phyloP scores from a whole-genome alignment of 805 yeast species.

The Lachancea lanzarotensis region DNA sequence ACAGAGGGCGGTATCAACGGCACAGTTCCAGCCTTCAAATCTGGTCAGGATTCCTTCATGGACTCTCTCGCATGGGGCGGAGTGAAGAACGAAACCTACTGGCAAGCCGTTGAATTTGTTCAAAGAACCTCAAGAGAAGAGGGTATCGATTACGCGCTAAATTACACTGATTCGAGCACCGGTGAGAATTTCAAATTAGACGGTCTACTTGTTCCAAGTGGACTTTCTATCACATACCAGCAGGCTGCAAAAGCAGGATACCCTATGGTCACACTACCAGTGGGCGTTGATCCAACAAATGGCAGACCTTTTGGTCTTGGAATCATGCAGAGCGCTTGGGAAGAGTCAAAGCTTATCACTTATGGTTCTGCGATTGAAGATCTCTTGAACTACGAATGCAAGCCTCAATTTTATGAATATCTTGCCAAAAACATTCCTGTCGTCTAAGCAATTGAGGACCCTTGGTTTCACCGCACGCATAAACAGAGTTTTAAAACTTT shows the following conservation, averaged over 20 bases:
- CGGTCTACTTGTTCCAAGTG: constrained; percentile 21
- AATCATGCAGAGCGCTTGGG: constrained; percentile 28
- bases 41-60: constrained; percentile 28
- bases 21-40: constrained; percentile 24
- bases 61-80: constrained; percentile 27
- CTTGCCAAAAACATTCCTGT: constrained; percentile 26
- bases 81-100: constrained; percentile 26
- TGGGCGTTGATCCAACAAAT: constrained; percentile 14
- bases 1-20: constrained; percentile 25
- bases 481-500: too few species aligned
- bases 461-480: too few species aligned
- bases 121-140: constrained; percentile 28
- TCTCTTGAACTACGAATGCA: constrained; percentile 15
- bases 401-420: constrained; percentile 22
- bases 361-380: constrained; percentile 31
- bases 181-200: constrained; percentile 25
- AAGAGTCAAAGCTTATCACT: constrained; percentile 25
- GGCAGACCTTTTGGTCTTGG: constrained; percentile 29
- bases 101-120: constrained; percentile 27
- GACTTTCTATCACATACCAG: constrained; percentile 23
- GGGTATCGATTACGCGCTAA: constrained; percentile 29
- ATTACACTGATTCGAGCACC: constrained; percentile 23
- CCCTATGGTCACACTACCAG: constrained; percentile 27
- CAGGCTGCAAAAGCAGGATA: constrained; percentile 31
- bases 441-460: too few species aligned